These are phyloP conservation scores for Taiwanofungus camphoratus DNA, from an alignment of 1,284 basidiomycete species.

Conservation along the genomic window DNA sequence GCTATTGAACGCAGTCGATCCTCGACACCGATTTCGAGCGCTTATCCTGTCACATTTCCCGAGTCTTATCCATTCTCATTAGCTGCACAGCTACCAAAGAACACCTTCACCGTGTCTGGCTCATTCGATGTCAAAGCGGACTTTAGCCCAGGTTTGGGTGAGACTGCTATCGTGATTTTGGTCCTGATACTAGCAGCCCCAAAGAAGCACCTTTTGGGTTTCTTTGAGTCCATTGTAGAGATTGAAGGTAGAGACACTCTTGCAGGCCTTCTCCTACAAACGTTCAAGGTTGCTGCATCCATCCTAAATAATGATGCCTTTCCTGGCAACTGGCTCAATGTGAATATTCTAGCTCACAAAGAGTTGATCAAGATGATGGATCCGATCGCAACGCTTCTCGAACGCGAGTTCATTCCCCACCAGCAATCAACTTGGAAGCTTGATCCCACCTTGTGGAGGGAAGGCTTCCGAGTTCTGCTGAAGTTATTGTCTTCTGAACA, in stretches of 20 bases:
- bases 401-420: slow-evolving; percentile 77
- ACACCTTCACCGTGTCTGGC: slow-evolving; percentile 39
- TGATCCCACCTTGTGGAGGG: slow-evolving; percentile 77
- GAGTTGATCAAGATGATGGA: slow-evolving; percentile 88
- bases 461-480: slow-evolving; percentile 78
- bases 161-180: slow-evolving; percentile 82
- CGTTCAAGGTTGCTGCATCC: slow-evolving; percentile 81
- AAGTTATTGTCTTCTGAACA: slow-evolving; percentile 86
- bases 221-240: slow-evolving; percentile 75
- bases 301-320: slow-evolving; percentile 88
- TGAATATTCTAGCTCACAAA: slow-evolving; percentile 87
- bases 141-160: slow-evolving; percentile 81
- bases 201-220: slow-evolving; percentile 71
- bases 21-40: slow-evolving; percentile 53
- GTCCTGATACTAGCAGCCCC: slow-evolving; percentile 80
- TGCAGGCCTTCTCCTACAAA: slow-evolving; percentile 62
- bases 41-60: slow-evolving; percentile 83
- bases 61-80: slow-evolving; percentile 92
- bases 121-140: slow-evolving; percentile 40
- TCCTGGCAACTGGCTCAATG: slow-evolving; percentile 89
- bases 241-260: slow-evolving; percentile 85
- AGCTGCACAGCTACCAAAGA: slow-evolving; percentile 59
- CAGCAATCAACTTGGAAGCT: slow-evolving; percentile 62
- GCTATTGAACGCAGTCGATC: slow-evolving; percentile 69
- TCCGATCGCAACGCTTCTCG: slow-evolving; percentile 72